Conservation (phyloP, 306 rosid genomes). For the Ormosia emarginata region DNA sequence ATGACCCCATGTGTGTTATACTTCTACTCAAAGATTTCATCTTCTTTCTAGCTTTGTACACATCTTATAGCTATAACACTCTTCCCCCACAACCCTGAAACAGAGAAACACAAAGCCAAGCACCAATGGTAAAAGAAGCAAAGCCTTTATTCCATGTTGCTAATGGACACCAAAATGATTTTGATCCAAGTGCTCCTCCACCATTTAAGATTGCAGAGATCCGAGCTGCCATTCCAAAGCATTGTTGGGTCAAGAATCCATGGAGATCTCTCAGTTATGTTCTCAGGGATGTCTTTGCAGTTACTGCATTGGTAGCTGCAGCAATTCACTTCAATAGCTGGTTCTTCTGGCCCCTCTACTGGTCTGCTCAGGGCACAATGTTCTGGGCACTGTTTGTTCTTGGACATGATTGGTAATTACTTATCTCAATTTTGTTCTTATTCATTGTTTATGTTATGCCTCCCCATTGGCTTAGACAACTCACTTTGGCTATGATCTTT, state of each 20-base stretch:
- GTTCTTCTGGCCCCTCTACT: conserved; percentile 57
- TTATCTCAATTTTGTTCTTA: background rate
- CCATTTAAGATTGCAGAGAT: conserved; percentile 66
- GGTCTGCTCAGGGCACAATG: conserved; percentile 74
- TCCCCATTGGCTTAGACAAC: background rate
- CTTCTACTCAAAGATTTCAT: background rate
- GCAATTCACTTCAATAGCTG: conserved; percentile 38
- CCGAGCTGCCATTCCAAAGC: conserved; percentile 73
- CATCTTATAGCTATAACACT: background rate
- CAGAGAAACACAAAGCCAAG: background rate
- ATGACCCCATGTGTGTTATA: background rate
- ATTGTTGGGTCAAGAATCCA: conserved; percentile 73
- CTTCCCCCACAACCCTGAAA: background rate
- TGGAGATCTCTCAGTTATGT: conserved; percentile 66
- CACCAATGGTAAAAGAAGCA: conserved; percentile 8
- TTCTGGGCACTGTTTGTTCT: conserved; percentile 86
- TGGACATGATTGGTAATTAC: conserved; percentile 68
- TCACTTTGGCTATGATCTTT: background rate
- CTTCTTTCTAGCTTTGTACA: background rate
- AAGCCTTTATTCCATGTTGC: background rate
- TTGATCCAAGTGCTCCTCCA: conserved; percentile 74
- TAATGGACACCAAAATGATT: conserved; percentile 13
- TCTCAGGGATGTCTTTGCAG: conserved; percentile 45
- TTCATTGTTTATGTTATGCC: background rate
- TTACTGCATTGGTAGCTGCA: conserved; percentile 32